Conservation (phyloP, 164 flowering plant genomes). For the Magnolia sinica region DNA sequence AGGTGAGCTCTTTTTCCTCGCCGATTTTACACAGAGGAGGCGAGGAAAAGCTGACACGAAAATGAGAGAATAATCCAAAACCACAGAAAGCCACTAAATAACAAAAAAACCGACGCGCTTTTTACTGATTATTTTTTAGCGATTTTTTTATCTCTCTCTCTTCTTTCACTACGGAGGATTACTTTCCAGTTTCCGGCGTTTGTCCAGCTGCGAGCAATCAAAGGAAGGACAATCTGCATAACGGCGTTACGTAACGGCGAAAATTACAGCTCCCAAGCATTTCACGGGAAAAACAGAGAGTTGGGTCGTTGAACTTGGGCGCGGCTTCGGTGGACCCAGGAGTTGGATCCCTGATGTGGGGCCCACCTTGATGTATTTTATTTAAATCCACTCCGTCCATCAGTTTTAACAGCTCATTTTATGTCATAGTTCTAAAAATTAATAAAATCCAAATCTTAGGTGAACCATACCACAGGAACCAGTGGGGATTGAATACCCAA, state of each 20-base stretch:
- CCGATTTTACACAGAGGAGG: constrained; percentile 6
- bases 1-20: not conserved
- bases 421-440: too few relatives aligned
- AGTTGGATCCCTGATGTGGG: too few relatives aligned
- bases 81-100: constrained; percentile 26
- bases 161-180: not conserved
- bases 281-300: not conserved
- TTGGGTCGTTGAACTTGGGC: not conserved
- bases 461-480: too few relatives aligned
- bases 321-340: too few relatives aligned
- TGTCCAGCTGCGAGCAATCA: not conserved
- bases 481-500: too few relatives aligned
- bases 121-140: not conserved
- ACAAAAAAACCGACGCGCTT: constrained; percentile 10
- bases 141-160: not conserved
- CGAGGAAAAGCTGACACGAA: constrained; percentile 43
- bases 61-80: constrained; percentile 52
- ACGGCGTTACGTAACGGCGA: not conserved
- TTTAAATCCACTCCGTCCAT: too few relatives aligned
- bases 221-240: not conserved
- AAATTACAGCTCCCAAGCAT: not conserved
- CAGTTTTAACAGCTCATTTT: too few relatives aligned
- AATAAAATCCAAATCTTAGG: too few relatives aligned
- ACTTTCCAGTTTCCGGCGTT: not conserved
- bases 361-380: too few relatives aligned